Percentiles rank a stretch among this genome's conserved stretches.
Evolutionary conservation across 352 stramenopile species (phyloP).

Genomic region (Phytophthora palmivora): DNA sequence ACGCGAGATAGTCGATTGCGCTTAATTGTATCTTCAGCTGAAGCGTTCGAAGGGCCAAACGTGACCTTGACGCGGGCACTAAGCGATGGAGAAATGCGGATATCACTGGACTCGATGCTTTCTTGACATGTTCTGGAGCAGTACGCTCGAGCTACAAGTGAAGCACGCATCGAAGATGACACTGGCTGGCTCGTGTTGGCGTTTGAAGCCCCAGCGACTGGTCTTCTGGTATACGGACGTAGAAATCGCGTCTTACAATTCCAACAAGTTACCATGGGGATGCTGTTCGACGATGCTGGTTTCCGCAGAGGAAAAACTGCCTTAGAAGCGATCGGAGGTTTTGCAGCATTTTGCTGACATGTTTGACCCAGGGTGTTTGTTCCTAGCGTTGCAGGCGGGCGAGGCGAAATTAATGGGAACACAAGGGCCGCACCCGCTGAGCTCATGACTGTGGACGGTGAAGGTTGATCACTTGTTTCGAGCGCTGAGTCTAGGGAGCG

Average conservation of each 20-base stretch:
- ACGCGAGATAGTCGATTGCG: slow-evolving; percentile 14
- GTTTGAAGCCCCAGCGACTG: neutral
- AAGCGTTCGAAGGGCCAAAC: slow-evolving; percentile 1
- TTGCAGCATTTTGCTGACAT: slow-evolving; percentile 8
- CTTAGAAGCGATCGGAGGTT: slow-evolving; percentile 18
- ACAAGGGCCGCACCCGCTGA: slow-evolving; percentile 28
- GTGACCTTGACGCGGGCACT: slow-evolving; percentile 41
- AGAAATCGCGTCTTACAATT: slow-evolving; percentile 68
- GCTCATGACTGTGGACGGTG: slow-evolving; percentile 18
- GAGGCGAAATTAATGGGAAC: slow-evolving; percentile 46
- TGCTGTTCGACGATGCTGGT: slow-evolving; percentile 32
- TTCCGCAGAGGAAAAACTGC: slow-evolving; percentile 34
- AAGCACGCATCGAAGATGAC: slow-evolving; percentile 36
- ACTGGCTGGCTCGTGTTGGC: slow-evolving; percentile 11
- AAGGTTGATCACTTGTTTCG: slow-evolving; percentile 13
- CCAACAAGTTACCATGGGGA: slow-evolving; percentile 64
- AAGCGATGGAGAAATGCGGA: slow-evolving; percentile 46
- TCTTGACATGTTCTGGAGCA: slow-evolving; percentile 51
- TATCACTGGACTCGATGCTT: slow-evolving; percentile 46
- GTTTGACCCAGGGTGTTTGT: slow-evolving; percentile 4
- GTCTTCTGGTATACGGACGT: slow-evolving; percentile 34
- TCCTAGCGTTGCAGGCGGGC: neutral
- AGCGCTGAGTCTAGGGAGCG: slow-evolving; percentile 21
- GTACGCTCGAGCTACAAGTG: slow-evolving; percentile 41
- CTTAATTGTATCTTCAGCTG: slow-evolving; percentile 17